These are phyloP conservation scores for Colletotrichum eremochloae DNA, from an alignment of 2,329 filamentous ascomycete genomes.

Conservation along the genomic window DNA sequence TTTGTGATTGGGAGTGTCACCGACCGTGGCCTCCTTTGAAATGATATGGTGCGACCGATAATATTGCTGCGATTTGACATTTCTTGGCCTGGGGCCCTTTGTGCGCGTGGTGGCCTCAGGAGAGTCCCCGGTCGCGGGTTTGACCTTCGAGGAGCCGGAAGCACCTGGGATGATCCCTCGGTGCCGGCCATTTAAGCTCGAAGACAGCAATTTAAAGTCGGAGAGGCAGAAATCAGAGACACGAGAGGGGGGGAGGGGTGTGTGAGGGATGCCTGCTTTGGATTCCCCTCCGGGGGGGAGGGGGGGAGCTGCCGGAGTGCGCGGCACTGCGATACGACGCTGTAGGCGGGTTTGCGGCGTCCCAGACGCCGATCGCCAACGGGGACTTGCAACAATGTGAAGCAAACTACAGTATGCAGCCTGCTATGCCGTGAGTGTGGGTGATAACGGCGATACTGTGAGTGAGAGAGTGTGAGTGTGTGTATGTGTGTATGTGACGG, in stretches of 20 bases:
- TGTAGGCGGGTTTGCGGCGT: background rate
- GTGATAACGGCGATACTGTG: too few relatives aligned
- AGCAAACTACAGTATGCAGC: background rate
- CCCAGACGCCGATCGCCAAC: background rate
- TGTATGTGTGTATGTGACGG: background rate
- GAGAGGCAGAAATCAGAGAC: background rate
- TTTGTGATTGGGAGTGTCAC: background rate
- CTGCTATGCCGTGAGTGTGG: too few relatives aligned
- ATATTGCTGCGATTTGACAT: background rate
- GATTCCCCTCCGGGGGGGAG: background rate
- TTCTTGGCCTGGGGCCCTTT: conserved; percentile 8
- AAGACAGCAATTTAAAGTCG: background rate
- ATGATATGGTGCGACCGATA: conserved; percentile 3
- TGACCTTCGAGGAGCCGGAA: background rate
- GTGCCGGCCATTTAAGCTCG: background rate
- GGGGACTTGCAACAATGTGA: background rate
- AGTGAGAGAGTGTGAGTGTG: background rate
- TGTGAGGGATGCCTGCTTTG: background rate
- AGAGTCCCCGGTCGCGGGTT: background rate
- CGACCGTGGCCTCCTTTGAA: background rate
- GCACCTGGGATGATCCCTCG: background rate
- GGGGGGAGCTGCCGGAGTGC: background rate
- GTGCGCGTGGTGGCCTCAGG: background rate
- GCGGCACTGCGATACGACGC: background rate
- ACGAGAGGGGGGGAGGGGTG: background rate